Evolutionary conservation across 345 rosid species (phyloP), one percentile per base, ranked within the genome.

Genomic region (Brassica carinata): DNA sequence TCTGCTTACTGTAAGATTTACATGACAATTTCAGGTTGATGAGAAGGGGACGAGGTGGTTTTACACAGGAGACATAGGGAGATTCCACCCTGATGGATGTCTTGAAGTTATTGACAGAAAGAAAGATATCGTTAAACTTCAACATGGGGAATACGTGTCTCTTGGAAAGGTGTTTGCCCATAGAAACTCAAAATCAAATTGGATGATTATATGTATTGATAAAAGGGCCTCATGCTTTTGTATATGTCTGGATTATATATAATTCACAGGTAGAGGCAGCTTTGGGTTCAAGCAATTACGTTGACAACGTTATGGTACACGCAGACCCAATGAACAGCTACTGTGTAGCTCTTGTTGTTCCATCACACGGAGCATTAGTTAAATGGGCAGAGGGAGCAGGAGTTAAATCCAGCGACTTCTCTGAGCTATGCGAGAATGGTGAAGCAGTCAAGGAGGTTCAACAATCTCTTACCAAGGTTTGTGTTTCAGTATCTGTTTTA

Each of bases 41-140:
- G 97, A 90, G 75, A 89, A 27, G 59, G 97, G 94, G 19, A 84
- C 84, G 81, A 86, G 90, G 72, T 94, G 98, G 98, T 94, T 94
- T 77, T 94, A 91, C 78, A 86, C 90, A 0, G 97, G 98, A 45
- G 98, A 94, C 80, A 91, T 94, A 2, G 97, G 98, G 65, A 91
- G 70, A 58, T 88, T 91, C 77, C 97, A 91, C 78, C 87, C 89
- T 5, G 98, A 94, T 73, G 98, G 98, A 75, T 94, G 97, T 86
- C 92, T 94, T 63, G 97, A 92, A 79, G 85, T 94, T 64, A 91
- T 94, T 63, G 98, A 94, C 80, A 87, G 98, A 83, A 94, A 91
- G 84, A 92, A 94, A 84, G 98, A 94, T 74, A 94, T 94, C 10
- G 94, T 94, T 57, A 94, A 94, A 81, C 98, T 94, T 82, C 97